phyloP scores from a whole-genome alignment of 495 filamentous ascomycete genomes.

The Clohesyomyces aquaticus region DNA sequence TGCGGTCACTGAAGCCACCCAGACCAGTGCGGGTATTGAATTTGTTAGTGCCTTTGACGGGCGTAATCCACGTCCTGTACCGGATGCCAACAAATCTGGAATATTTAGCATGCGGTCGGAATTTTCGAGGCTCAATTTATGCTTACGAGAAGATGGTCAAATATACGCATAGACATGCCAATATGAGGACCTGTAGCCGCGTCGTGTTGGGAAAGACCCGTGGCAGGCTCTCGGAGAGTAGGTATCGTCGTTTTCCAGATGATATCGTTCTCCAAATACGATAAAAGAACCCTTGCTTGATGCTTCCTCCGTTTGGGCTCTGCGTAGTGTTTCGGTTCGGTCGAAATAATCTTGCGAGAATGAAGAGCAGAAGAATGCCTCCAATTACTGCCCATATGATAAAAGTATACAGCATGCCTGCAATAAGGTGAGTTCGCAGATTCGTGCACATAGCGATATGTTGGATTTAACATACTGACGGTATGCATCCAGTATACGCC shows the following conservation, averaged over 20 bases:
- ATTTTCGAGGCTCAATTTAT: not conserved
- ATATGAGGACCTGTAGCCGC: conserved; percentile 54
- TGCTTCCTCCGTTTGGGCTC: conserved; percentile 4
- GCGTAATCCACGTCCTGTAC: conserved; percentile 64
- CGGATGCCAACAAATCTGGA: conserved; percentile 59
- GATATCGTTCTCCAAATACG: conserved; percentile 13
- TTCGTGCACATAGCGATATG: no score
- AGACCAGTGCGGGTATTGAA: conserved; percentile 62
- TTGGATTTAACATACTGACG: conserved; percentile 59
- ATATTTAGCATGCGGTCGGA: not conserved
- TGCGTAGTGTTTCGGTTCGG: not conserved
- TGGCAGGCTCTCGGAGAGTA: conserved; percentile 47
- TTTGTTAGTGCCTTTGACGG: conserved; percentile 52
- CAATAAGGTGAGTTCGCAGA: no score
- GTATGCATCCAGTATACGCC: conserved; percentile 64
- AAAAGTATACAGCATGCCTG: conserved; percentile 56
- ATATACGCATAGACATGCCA: conserved; percentile 57
- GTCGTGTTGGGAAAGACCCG: conserved; percentile 49
- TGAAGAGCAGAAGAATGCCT: conserved; percentile 51
- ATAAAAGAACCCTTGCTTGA: conserved; percentile 1
- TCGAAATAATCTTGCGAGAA: conserved; percentile 41
- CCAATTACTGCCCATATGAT: conserved; percentile 63
- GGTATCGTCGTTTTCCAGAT: conserved; percentile 38
- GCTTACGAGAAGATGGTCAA: conserved; percentile 59
- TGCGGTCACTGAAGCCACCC: conserved; percentile 64